phyloP scores from a whole-genome alignment of 2,329 filamentous ascomycete species.

The Ophiostoma perfectum region DNA sequence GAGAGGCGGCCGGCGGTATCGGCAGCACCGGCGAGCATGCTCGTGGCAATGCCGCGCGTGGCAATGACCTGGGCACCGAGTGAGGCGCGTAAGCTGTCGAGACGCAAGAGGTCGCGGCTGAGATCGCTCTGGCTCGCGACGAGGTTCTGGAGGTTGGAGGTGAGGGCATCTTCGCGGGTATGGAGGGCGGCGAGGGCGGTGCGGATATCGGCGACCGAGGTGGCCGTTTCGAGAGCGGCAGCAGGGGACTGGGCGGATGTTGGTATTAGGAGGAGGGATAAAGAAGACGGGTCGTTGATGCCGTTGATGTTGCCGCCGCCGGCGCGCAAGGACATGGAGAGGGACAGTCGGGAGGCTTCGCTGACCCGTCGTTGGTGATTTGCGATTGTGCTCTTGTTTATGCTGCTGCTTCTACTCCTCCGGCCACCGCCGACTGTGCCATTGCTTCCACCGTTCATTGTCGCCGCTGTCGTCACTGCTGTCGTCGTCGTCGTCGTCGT shows the following conservation, averaged over 20 bases:
- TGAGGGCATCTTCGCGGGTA: slow-evolving; percentile 67
- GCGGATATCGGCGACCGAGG: slow-evolving; percentile 72
- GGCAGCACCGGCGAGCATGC: slow-evolving; percentile 82
- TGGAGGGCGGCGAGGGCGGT: slow-evolving; percentile 70
- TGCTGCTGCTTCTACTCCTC: slow-evolving; percentile 3
- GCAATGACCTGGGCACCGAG: slow-evolving; percentile 82
- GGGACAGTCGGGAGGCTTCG: neutral
- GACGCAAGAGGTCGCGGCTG: slow-evolving; percentile 74
- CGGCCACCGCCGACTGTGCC: neutral
- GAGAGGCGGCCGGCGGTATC: slow-evolving; percentile 81
- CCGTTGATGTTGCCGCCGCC: neutral
- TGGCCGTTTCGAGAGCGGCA: slow-evolving; percentile 57
- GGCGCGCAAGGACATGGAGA: neutral
- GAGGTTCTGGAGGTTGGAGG: neutral
- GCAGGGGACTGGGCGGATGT: neutral
- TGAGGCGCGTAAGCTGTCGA: slow-evolving; percentile 84
- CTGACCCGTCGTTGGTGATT: slow-evolving; percentile 2
- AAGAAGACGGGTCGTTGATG: slow-evolving; percentile 4
- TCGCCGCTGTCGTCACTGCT: neutral
- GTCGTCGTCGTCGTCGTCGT: slow-evolving; percentile 11
- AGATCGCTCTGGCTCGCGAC: slow-evolving; percentile 50
- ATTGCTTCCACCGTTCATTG: neutral
- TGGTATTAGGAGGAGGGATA: neutral
- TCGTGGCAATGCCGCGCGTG: slow-evolving; percentile 76
- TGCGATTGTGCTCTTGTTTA: neutral